Evolutionary conservation across 164 flowering plant genomes (phyloP).

Genomic region (Vitis cinerea): DNA sequence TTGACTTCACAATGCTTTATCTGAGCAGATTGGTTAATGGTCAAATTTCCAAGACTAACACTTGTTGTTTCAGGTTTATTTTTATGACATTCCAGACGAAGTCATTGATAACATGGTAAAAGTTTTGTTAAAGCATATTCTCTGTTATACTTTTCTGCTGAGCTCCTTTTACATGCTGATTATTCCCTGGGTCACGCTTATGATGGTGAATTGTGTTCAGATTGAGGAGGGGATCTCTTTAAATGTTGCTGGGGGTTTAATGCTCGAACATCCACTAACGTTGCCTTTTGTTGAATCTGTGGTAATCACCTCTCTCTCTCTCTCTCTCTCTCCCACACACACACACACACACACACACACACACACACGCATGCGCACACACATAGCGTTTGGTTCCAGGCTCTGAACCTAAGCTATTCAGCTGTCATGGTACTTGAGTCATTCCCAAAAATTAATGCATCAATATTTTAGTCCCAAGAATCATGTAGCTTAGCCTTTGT

Average conservation of each 20-base stretch:
- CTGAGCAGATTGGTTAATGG: not conserved
- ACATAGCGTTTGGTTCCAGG: no score
- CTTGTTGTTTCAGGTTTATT: conserved; percentile 37
- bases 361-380: not conserved
- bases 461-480: no score
- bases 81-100: conserved; percentile 46
- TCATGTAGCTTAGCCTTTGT: no score
- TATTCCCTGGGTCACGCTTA: not conserved
- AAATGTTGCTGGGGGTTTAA: conserved; percentile 86
- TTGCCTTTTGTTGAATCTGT: conserved; percentile 55
- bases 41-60: not conserved
- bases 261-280: conserved; percentile 78
- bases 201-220: conserved; percentile 27
- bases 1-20: not conserved
- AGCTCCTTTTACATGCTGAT: not conserved
- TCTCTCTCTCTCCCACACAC: conserved; percentile 5
- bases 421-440: no score
- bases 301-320: conserved; percentile 28
- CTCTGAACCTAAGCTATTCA: no score
- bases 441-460: no score
- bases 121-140: not conserved
- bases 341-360: not conserved
- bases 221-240: conserved; percentile 68
- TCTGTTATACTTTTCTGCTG: not conserved
- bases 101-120: conserved; percentile 44